Base-by-base conservation (phyloP, 2,329 filamentous ascomycete genomes). In the Monilinia aucupariae region DNA sequence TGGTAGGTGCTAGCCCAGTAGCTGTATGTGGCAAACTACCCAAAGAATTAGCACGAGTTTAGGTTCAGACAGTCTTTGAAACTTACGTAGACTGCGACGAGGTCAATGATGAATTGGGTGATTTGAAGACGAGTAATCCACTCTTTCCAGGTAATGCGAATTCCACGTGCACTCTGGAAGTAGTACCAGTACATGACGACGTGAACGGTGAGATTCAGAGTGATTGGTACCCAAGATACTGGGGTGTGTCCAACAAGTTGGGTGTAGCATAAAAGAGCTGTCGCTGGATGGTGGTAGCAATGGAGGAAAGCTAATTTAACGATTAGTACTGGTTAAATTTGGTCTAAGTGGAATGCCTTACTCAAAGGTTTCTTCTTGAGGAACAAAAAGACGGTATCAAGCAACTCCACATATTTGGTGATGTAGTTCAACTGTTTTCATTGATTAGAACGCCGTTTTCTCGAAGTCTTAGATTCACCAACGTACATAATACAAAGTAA, bases 171-270 rank as follows among this genome's bases (percentile, higher is more conserved):
- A 74, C 91, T 93, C 84, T 97, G 93, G 88, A 97, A 97, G 85
- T 97, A 97, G 87, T 97, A 97, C 92, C 92, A 97, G 87, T 97
- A 97, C 93, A 97, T 97, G 76, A 97, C 90, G 64, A 97, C 93
- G 80, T 97, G 93, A 62, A 97, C 93, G 67, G 85, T 85, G 74
- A 97, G 80, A 83, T 97, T 97, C 72, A 97, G 85, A 61, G 86
- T 88, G 75, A 97, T 97, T 67, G 89, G 87, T 62, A 96, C 91
- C 93, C 93, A 97, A 65, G 92, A 96, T 64, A 97, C 92, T 53
- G 93, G 84, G 52, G 93, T 97, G 74, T 90, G 85, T 70, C 93
- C 93, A 73, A 96, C 88, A 69, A 97, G 86, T 81, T 97, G 93
- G 63, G 92, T 96, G 82, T 96, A 97, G 89, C 93, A 97, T 72